These are phyloP conservation scores for Penicillium sp. DNA, from an alignment of 2,329 filamentous ascomycete genomes.

Conservation along the genomic window DNA sequence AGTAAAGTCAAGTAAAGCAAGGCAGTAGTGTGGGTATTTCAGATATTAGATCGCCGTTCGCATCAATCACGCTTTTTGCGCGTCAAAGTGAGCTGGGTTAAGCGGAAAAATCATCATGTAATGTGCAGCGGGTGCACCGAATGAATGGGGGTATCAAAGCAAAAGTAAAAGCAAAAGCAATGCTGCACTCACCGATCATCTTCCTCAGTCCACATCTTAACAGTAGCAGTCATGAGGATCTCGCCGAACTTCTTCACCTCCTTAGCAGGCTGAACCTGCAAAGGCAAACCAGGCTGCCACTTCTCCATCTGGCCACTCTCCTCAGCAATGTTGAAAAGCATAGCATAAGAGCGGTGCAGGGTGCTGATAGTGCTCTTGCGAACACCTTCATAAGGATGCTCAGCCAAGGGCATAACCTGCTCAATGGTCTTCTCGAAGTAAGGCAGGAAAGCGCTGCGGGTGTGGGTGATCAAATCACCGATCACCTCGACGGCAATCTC, in stretches of 20 bases:
- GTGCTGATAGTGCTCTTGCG: conserved; percentile 90
- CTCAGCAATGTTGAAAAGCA: conserved; percentile 86
- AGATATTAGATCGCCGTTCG: conserved; percentile 70
- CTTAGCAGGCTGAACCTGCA: conserved; percentile 75
- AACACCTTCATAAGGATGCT: conserved; percentile 91
- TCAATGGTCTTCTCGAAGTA: conserved; percentile 90
- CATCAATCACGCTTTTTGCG: conserved; percentile 78
- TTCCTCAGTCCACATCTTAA: conserved; percentile 87
- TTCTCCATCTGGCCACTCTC: conserved; percentile 75
- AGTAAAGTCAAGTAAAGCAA: too few relatives aligned
- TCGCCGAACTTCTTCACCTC: conserved; percentile 85
- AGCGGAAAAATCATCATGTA: conserved; percentile 84
- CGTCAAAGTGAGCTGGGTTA: conserved; percentile 99
- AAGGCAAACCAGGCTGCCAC: conserved; percentile 86
- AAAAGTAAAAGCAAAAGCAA: conserved; percentile 18
- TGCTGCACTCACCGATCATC: conserved; percentile 79
- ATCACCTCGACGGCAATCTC: conserved; percentile 96
- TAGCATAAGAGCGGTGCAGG: conserved; percentile 90
- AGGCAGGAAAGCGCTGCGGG: conserved; percentile 76
- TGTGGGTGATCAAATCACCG: conserved; percentile 88
- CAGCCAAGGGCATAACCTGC: conserved; percentile 76
- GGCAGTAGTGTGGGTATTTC: too few relatives aligned
- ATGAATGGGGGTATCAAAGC: conserved; percentile 10
- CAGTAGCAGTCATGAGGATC: conserved; percentile 80
- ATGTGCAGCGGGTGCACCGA: conserved; percentile 20